phyloP scores from a whole-genome alignment of 768 basidiomycete genomes.

The Agaricus subrufescens region DNA sequence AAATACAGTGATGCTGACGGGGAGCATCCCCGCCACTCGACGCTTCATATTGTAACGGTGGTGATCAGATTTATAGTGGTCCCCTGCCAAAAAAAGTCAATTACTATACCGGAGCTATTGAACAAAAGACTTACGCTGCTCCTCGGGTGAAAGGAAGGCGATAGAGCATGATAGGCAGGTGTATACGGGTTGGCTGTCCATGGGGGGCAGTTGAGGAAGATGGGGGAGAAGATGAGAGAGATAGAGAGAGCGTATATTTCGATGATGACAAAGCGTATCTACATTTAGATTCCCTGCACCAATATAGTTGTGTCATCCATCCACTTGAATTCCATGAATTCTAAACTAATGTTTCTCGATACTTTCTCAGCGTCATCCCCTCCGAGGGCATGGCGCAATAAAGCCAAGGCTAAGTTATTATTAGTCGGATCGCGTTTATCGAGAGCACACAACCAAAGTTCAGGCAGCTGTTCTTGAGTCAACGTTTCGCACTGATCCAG shows the following conservation, averaged over 20 bases:
- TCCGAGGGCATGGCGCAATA: conserved; percentile 42
- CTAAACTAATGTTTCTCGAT: conserved; percentile 43
- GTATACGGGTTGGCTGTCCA: conserved; percentile 42
- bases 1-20: conserved; percentile 73
- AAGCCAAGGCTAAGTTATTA: conserved; percentile 30
- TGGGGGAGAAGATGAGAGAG: conserved; percentile 14
- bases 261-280: conserved; percentile 5
- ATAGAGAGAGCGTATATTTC: neutral
- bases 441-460: conserved; percentile 30
- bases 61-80: conserved; percentile 90
- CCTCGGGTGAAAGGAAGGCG: conserved; percentile 76
- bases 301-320: conserved; percentile 58
- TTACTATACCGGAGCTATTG: conserved; percentile 3
- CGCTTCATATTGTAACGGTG: conserved; percentile 99
- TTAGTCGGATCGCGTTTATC: conserved; percentile 12
- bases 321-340: conserved; percentile 38
- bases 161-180: conserved; percentile 92
- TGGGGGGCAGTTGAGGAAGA: conserved; percentile 22
- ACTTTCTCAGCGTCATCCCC: conserved; percentile 35
- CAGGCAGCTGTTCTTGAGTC: conserved; percentile 22
- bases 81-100: conserved; percentile 40
- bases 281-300: conserved; percentile 26
- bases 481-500: conserved; percentile 21
- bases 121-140: conserved; percentile 61
- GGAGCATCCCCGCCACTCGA: conserved; percentile 84